Evolutionary conservation across 2,329 filamentous ascomycete genomes (phyloP).

Genomic region (Aspergillus arachidicola): DNA sequence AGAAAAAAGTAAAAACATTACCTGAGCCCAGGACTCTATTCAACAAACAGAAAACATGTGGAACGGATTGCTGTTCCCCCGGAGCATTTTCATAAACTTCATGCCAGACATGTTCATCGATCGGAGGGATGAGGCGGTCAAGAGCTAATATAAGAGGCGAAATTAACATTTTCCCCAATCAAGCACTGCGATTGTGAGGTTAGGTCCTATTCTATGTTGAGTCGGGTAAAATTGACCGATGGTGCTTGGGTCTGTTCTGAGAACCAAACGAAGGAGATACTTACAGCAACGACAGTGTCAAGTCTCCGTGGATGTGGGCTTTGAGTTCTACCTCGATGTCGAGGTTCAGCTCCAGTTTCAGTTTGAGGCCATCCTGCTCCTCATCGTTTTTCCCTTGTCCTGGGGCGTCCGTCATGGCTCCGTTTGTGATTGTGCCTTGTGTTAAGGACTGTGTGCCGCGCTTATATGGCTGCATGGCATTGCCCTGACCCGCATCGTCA

Average conservation of each 20-base stretch:
- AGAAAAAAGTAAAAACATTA: neutral
- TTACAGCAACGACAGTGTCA: constrained; percentile 57
- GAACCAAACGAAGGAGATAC: constrained; percentile 22
- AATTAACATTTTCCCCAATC: constrained; percentile 4
- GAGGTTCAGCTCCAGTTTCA: constrained; percentile 62
- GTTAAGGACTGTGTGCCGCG: constrained; percentile 17
- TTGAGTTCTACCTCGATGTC: constrained; percentile 66
- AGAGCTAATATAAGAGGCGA: neutral
- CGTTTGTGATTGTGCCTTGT: constrained; percentile 21
- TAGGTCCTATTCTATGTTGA: constrained; percentile 18
- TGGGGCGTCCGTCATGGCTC: constrained; percentile 24
- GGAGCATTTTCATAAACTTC: constrained; percentile 1
- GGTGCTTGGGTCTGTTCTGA: neutral
- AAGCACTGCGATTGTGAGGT: constrained; percentile 22
- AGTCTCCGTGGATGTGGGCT: constrained; percentile 66
- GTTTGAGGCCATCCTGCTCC: constrained; percentile 51
- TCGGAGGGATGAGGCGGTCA: neutral
- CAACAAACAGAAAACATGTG: neutral
- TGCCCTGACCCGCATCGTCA: constrained; percentile 33
- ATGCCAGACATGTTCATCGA: neutral
- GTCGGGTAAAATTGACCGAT: neutral
- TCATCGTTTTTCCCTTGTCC: constrained; percentile 30
- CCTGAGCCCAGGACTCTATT: constrained; percentile 2
- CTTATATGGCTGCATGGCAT: constrained; percentile 31
- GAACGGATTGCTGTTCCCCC: neutral